phyloP scores from a whole-genome alignment of 139 green algal species.

The Spirogloea muscicola region DNA sequence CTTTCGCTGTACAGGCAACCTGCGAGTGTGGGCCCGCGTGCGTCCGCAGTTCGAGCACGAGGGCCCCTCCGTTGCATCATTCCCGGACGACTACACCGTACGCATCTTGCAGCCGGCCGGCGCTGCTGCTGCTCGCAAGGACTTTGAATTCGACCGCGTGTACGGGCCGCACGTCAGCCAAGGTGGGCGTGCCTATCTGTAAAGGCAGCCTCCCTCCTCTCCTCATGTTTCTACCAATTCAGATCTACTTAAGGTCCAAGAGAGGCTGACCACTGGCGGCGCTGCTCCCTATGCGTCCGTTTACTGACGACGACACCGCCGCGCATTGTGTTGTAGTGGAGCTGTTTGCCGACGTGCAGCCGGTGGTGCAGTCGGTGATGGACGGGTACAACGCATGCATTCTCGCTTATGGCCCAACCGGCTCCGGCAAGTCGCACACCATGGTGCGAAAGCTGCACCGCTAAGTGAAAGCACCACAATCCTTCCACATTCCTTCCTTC shows the following conservation, averaged over 20 bases:
- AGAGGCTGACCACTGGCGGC: too few relatives aligned
- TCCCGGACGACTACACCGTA: slow-evolving; percentile 33
- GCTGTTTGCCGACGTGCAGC: slow-evolving; percentile 41
- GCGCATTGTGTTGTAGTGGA: too few relatives aligned
- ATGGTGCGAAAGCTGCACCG: slow-evolving; percentile 43
- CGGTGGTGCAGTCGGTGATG: slow-evolving; percentile 40
- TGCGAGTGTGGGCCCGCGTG: slow-evolving; percentile 26
- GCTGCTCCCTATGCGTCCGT: too few relatives aligned
- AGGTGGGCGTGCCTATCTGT: too few relatives aligned
- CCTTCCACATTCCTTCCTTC: too few relatives aligned
- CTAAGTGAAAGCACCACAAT: too few relatives aligned
- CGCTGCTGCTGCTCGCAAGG: slow-evolving; percentile 28
- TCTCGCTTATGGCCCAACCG: slow-evolving; percentile 51
- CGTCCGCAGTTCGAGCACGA: slow-evolving; percentile 39
- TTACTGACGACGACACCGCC: too few relatives aligned
- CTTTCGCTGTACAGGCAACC: slow-evolving; percentile 26
- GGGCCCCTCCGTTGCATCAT: slow-evolving; percentile 10
- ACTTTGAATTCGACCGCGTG: slow-evolving; percentile 44
- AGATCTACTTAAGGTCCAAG: too few relatives aligned
- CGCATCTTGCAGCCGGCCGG: neutral
- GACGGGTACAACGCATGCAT: slow-evolving; percentile 55
- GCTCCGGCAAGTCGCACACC: slow-evolving; percentile 44
- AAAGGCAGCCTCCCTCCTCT: too few relatives aligned
- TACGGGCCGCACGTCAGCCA: slow-evolving; percentile 36
- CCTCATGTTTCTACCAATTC: too few relatives aligned